Evolutionary conservation across 345 rosid species (phyloP).

Genomic region (Populus pruinosa): DNA sequence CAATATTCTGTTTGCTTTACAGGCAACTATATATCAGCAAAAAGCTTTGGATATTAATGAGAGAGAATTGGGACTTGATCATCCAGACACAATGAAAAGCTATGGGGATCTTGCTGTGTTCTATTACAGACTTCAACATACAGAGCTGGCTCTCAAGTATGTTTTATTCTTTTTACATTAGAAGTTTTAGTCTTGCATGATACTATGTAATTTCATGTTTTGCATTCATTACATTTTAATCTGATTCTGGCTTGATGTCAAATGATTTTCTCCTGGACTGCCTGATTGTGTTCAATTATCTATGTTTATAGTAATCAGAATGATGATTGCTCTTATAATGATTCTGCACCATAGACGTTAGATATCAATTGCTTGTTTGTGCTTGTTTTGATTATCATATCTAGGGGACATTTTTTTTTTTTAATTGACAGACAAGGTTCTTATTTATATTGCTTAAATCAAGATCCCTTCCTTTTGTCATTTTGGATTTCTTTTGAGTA

Average conservation of each 20-base stretch:
- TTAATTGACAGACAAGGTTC: not conserved
- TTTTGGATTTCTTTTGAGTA: conserved; percentile 8
- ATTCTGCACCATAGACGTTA: not conserved
- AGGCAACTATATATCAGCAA: conserved; percentile 98
- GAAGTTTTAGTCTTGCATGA: conserved; percentile 5
- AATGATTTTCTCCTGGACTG: not conserved
- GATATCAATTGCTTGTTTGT: not conserved
- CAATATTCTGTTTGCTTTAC: conserved; percentile 27
- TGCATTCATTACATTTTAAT: conserved; percentile 1
- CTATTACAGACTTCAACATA: conserved; percentile 97
- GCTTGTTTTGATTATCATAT: not conserved
- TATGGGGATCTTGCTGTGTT: conserved; percentile 99
- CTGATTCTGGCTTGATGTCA: not conserved
- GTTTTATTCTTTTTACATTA: conserved; percentile 21
- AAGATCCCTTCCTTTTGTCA: conserved; percentile 1
- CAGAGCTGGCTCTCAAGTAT: conserved; percentile 97
- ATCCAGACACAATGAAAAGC: conserved; percentile 99
- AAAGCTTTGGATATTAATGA: conserved; percentile 99
- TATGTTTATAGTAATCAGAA: not conserved
- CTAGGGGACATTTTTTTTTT: not conserved
- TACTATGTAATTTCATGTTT: not conserved
- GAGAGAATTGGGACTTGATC: conserved; percentile 98
- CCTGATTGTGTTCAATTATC: not conserved
- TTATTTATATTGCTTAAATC: not conserved
- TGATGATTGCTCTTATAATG: not conserved